Evolutionary conservation across 2,329 filamentous ascomycete species (phyloP), one percentile per base, ranked within the genome.

Genomic region (Venturia oleaginea): DNA sequence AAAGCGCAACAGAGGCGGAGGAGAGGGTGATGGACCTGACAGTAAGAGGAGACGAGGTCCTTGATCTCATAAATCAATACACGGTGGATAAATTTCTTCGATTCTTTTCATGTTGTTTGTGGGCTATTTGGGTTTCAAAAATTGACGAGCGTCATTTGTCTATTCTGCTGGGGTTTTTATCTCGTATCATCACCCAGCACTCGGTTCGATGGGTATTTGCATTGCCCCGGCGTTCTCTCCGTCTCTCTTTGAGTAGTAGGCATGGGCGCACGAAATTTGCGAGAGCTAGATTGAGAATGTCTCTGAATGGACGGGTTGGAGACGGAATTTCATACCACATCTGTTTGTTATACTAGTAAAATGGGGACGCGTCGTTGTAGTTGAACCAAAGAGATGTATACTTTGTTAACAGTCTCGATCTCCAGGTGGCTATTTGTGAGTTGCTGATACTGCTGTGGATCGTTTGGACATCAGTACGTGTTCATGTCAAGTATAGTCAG

Each of bases 1-100:
- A 19, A 32, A 61, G 54, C 42, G 67, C 30, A 64, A 66, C 4
- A 32, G 51, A 19, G 51, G 51, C 34, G 51, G 51, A 15, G 51
- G 51, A 34, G 51, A 57, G 51, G 51, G 30, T 7, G 30, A 57
- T n/a, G 51, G 51, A 34, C 51, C 51, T n/a, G 64, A 62, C 4
- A 69, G 67, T 30, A 63, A 67, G 38, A 65, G 67, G 43, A 59
- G 68, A 19, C 40, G 64, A 22, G 51, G 51, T 34, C 51, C 51
- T 34, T 57, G 51, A 57, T 57, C 17, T 2, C 24, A 15, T 11
- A 34, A 22, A 19, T 2, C 19, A 13, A 27, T 46, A n/a, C 43
- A 10, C 4, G 43, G 40, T n/a, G 40, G 40, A 43, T 43, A 22
- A 46, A 7, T 27, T 57, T 13, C 27, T 19, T 34, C 51, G 27